Evolutionary conservation across 352 stramenopile genomes (phyloP).

Genomic region (Phytopythium kandeliae): DNA sequence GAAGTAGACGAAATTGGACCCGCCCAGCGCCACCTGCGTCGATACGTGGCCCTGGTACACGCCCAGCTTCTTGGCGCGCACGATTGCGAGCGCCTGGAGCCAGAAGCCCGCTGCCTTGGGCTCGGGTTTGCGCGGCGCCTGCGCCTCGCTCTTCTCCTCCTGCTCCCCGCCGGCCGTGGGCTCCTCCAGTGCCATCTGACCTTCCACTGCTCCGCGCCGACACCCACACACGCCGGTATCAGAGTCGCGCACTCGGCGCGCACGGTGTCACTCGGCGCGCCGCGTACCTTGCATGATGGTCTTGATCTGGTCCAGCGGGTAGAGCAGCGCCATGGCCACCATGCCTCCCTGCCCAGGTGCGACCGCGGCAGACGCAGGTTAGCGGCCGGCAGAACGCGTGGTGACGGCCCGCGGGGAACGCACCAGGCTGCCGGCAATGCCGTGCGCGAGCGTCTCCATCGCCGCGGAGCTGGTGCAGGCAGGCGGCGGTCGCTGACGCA

Average conservation of each 20-base stretch:
- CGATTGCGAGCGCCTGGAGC: slow-evolving; percentile 35
- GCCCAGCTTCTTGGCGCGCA: slow-evolving; percentile 59
- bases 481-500: not conserved
- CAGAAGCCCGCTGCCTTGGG: slow-evolving; percentile 24
- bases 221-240: not conserved
- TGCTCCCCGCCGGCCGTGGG: slow-evolving; percentile 7
- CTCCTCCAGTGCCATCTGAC: slow-evolving; percentile 11
- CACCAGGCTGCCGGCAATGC: slow-evolving; percentile 56
- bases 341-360: slow-evolving; percentile 66
- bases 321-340: slow-evolving; percentile 74
- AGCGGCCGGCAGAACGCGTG: not conserved
- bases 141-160: slow-evolving; percentile 1
- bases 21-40: slow-evolving; percentile 64
- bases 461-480: not conserved
- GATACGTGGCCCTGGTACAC: slow-evolving; percentile 78
- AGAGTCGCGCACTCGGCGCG: not conserved
- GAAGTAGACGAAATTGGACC: slow-evolving; percentile 89
- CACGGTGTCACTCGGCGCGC: too few species aligned
- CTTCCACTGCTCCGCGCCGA: slow-evolving; percentile 16
- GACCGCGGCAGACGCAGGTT: not conserved
- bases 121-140: slow-evolving; percentile 4
- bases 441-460: slow-evolving; percentile 67
- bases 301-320: slow-evolving; percentile 85
- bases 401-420: slow-evolving; percentile 9
- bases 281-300: slow-evolving; percentile 72